Base-by-base conservation (phyloP, 768 basidiomycete genomes). In the Auricularia sp. region DNA sequence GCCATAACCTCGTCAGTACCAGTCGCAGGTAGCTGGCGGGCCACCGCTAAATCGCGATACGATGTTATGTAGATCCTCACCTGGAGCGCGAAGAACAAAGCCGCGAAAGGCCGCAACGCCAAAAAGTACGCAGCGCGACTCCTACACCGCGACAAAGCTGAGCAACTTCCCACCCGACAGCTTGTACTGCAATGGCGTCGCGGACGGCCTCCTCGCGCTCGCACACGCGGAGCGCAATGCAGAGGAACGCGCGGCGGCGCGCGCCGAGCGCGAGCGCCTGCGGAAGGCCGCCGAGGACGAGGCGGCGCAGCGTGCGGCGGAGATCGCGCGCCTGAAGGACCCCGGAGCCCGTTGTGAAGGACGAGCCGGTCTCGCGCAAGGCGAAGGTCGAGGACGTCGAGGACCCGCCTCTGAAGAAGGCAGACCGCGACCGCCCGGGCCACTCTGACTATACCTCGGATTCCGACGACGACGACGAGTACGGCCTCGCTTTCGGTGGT, bases 251-350 rank as follows among this genome's bases (percentile, higher is more conserved):
- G 36, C 56, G 6, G 64, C 59, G n/a, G 60, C 60, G 16, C 29
- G 18, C 23, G 36, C 36, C n/a, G 61, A 67, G 61, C 43, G 36
- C 35, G 62, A 65, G 21, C 64, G 64, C 42, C 42, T 65, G 5
- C 21, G 11, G 21, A 36, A 60, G 6, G 54, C 62, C 5, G 35
- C 54, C 18, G n/a, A 65, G 35, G 29, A 43, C 4, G 56, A 62
- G 12, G 62, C 21, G 36, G 62, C 58, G 42, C 62, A 43, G 62
- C 62, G 61, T 6, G 65, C 62, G 35, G 23, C 34, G 3, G 59
- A 61, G 34, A 18, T 64, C 29, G 63, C 54, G 21, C 63, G 63
- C 7, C 54, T 64, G 12, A 29, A 29, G 29, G 53, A 61, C 14
- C 21, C 56, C 12, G 29, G n/a, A 53, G 8, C 36, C 23, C 6